These are phyloP conservation scores for Candida hispaniensis DNA, from an alignment of 805 yeast genomes.

Conservation along the genomic window DNA sequence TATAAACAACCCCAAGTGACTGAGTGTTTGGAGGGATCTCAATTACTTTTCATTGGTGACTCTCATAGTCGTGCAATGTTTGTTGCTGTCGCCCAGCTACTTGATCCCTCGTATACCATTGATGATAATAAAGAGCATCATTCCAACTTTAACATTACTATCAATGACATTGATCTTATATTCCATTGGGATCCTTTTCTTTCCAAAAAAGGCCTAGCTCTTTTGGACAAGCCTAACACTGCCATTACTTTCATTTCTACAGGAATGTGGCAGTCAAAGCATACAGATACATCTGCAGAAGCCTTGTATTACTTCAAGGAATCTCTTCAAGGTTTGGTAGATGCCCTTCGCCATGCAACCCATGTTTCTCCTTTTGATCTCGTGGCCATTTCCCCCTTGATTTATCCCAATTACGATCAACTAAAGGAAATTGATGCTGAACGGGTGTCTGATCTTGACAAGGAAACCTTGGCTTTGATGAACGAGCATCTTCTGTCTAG, in stretches of 20 bases:
- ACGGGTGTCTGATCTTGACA: constrained; percentile 5
- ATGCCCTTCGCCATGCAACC: no score
- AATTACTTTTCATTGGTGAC: constrained; percentile 22
- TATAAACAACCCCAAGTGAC: constrained; percentile 18
- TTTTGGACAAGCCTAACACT: no score
- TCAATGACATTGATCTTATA: constrained; percentile 1
- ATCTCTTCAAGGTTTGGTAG: no score
- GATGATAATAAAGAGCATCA: constrained; percentile 8
- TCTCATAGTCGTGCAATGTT: constrained; percentile 22
- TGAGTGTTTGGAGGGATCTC: constrained; percentile 18
- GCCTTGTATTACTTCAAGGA: no score
- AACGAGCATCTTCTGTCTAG: constrained; percentile 5
- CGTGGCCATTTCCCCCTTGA: constrained; percentile 19
- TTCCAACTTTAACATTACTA: not conserved
- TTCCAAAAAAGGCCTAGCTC: not conserved
- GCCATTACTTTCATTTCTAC: no score
- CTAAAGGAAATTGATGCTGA: constrained; percentile 3
- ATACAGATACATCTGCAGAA: no score
- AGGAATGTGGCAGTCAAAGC: constrained; percentile 16
- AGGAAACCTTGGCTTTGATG: constrained; percentile 3
- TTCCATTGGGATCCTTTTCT: constrained; percentile 12
- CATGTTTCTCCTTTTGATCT: constrained; percentile 19
- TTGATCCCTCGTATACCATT: constrained; percentile 20
- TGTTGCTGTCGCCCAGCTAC: constrained; percentile 20
- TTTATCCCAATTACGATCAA: constrained; percentile 1